These are phyloP conservation scores for Tirmania nivea DNA, from an alignment of 495 filamentous ascomycete species.

Conservation along the genomic window DNA sequence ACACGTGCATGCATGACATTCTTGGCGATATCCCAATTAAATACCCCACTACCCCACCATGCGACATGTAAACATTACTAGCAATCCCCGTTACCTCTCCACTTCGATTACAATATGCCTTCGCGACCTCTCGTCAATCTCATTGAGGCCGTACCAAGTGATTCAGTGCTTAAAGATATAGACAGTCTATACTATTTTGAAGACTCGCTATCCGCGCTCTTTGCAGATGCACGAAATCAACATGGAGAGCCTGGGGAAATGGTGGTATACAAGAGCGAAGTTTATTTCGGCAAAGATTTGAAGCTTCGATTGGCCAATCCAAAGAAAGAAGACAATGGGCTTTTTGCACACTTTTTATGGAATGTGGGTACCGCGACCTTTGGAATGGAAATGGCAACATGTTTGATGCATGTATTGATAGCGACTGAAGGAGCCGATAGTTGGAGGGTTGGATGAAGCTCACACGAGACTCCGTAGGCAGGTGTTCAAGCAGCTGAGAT, in stretches of 20 bases:
- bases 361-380: slow-evolving; percentile 24
- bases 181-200: slow-evolving; percentile 1
- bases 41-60: too few relatives aligned
- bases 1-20: too few relatives aligned
- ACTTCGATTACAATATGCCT: neutral
- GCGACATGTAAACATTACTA: too few relatives aligned
- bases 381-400: too few relatives aligned
- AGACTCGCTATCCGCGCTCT: slow-evolving; percentile 42
- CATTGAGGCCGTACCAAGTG: neutral
- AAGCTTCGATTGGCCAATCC: slow-evolving; percentile 34
- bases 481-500: slow-evolving; percentile 15
- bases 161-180: neutral
- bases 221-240: slow-evolving; percentile 50
- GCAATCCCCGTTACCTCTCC: too few relatives aligned
- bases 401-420: neutral
- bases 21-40: too few relatives aligned
- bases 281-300: slow-evolving; percentile 16
- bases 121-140: neutral
- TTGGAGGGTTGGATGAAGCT: neutral
- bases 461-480: slow-evolving; percentile 3
- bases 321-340: slow-evolving; percentile 30
- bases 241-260: slow-evolving; percentile 50
- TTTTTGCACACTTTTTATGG: slow-evolving; percentile 77
- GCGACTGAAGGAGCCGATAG: neutral
- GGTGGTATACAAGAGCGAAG: slow-evolving; percentile 36